Evolutionary conservation across 1,284 basidiomycete genomes (phyloP).

Genomic region (Boletellus deceptivus): DNA sequence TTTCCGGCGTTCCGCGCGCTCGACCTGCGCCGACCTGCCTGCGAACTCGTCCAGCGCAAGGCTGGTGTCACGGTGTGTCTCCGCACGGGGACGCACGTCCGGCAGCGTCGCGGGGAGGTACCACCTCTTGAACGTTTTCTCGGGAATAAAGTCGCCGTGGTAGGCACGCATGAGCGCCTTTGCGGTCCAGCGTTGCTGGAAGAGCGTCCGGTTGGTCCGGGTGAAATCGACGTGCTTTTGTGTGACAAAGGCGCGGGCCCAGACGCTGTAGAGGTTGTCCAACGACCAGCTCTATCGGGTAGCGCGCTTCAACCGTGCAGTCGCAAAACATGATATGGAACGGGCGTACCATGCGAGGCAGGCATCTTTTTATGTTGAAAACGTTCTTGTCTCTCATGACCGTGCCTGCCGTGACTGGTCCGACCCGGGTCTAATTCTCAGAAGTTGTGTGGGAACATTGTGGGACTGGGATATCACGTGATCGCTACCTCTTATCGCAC

Average conservation of each 20-base stretch:
- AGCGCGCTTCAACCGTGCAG: slow-evolving; percentile 8
- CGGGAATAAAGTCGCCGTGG: slow-evolving; percentile 94
- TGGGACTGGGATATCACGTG: too few species aligned
- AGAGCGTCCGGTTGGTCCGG: slow-evolving; percentile 65
- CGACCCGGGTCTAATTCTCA: too few species aligned
- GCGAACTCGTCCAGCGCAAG: slow-evolving; percentile 56
- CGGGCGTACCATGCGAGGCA: slow-evolving; percentile 49
- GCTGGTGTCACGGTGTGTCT: slow-evolving; percentile 42
- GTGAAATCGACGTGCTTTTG: slow-evolving; percentile 55
- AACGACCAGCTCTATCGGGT: slow-evolving; percentile 73
- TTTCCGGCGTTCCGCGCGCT: slow-evolving; percentile 46
- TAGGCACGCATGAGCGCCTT: slow-evolving; percentile 93
- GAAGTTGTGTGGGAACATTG: too few species aligned
- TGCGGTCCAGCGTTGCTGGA: slow-evolving; percentile 90
- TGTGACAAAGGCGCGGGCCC: slow-evolving; percentile 58
- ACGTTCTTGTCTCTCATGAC: slow-evolving; percentile 46
- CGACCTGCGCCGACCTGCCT: slow-evolving; percentile 44
- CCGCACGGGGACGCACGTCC: slow-evolving; percentile 68
- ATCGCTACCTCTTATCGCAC: too few species aligned
- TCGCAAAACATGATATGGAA: neutral
- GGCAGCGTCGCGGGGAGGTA: slow-evolving; percentile 88
- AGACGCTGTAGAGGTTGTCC: slow-evolving; percentile 79
- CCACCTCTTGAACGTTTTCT: slow-evolving; percentile 94
- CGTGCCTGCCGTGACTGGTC: neutral
- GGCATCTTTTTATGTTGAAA: slow-evolving; percentile 41